Percentiles rank a stretch among this genome's conserved stretches.
Evolutionary conservation across 1,284 basidiomycete species (phyloP).

Genomic region (Ceratobasidium papillatum): DNA sequence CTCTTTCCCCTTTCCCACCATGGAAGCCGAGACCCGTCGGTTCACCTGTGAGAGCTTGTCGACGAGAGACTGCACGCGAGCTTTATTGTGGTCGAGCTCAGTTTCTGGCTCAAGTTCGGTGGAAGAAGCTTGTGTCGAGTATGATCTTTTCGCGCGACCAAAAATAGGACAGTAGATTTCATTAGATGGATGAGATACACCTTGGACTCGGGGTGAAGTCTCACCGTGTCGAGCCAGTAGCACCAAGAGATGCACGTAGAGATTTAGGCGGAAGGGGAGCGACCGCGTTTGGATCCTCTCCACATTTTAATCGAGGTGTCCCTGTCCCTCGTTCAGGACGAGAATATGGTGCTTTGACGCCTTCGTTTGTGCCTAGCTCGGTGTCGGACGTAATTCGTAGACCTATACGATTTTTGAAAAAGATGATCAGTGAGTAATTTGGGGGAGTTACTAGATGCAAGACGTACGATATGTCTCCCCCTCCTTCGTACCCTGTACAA

Average conservation of each 20-base stretch:
- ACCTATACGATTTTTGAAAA: constrained; percentile 53
- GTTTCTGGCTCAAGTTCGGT: background rate
- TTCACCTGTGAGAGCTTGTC: constrained; percentile 15
- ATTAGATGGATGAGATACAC: background rate
- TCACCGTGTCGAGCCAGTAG: constrained; percentile 28
- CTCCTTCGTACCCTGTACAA: constrained; percentile 71
- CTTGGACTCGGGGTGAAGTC: background rate
- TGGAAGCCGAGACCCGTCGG: constrained; percentile 25
- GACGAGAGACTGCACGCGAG: constrained; percentile 2
- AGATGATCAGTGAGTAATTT: background rate
- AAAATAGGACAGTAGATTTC: background rate
- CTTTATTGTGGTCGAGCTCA: constrained; percentile 9
- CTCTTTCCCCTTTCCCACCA: constrained; percentile 3
- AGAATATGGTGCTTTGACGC: constrained; percentile 62
- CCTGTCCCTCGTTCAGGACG: constrained; percentile 21
- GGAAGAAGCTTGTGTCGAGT: background rate
- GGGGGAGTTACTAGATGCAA: background rate
- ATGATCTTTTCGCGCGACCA: background rate
- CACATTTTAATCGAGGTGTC: constrained; percentile 33
- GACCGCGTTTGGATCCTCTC: constrained; percentile 37
- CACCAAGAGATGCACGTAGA: background rate
- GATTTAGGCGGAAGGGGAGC: constrained; percentile 14
- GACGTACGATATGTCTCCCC: constrained; percentile 66
- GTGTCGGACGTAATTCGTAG: constrained; percentile 72
- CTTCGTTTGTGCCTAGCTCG: constrained; percentile 76